These are phyloP conservation scores for Vitis hybrid DNA, from an alignment of 177 flowering plant genomes.

Conservation along the genomic window DNA sequence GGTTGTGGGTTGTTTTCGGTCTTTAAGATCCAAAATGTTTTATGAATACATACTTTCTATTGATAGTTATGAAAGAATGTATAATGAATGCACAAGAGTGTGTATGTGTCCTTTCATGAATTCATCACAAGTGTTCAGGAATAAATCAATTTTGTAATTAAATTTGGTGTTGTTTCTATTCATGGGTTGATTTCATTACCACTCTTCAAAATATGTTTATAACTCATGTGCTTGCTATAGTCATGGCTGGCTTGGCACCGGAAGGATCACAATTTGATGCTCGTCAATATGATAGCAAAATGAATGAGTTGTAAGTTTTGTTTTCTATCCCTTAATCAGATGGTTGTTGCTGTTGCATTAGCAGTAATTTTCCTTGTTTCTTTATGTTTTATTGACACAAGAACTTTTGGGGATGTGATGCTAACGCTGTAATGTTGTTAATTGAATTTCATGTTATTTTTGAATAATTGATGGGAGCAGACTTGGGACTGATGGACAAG, in stretches of 20 bases:
- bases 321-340: not conserved
- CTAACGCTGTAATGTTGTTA: not conserved
- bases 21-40: too few species aligned
- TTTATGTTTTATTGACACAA: not conserved
- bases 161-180: too few species aligned
- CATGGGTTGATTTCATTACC: too few species aligned
- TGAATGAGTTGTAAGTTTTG: constrained; percentile 29
- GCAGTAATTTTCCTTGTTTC: too few species aligned
- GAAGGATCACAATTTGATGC: constrained; percentile 35
- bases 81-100: too few species aligned
- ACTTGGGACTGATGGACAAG: constrained; percentile 23
- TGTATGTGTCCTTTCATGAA: too few species aligned
- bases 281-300: constrained; percentile 28
- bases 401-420: not conserved
- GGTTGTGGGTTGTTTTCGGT: too few species aligned
- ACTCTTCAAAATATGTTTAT: not conserved
- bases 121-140: too few species aligned
- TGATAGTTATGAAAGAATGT: too few species aligned
- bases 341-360: too few species aligned
- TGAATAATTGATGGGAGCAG: constrained; percentile 10
- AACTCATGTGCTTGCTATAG: constrained; percentile 2
- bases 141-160: too few species aligned
- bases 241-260: constrained; percentile 25
- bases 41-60: too few species aligned
- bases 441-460: not conserved